These are phyloP conservation scores for Penicillium roqueforti DNA, from an alignment of 495 filamentous ascomycete genomes.

Conservation along the genomic window DNA sequence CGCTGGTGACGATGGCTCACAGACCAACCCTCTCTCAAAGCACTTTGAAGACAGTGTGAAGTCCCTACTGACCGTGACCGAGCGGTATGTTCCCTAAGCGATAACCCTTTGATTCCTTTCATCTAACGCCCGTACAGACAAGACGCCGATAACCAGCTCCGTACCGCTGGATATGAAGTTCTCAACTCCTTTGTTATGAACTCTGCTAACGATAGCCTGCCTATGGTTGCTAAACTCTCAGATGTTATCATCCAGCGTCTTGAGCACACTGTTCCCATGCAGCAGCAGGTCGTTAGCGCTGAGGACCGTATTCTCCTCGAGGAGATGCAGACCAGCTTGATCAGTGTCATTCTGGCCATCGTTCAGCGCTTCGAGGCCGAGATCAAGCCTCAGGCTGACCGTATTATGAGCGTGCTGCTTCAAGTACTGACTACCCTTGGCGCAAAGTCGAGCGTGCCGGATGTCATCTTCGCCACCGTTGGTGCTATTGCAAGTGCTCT, in stretches of 20 bases:
- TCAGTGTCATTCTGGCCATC: slow-evolving; percentile 84
- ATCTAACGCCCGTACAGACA: slow-evolving; percentile 36
- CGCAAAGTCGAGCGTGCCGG: slow-evolving; percentile 88
- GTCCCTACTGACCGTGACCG: slow-evolving; percentile 79
- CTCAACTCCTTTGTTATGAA: slow-evolving; percentile 89
- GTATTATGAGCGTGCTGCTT: slow-evolving; percentile 85
- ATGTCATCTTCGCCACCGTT: slow-evolving; percentile 85
- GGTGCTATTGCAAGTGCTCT: slow-evolving; percentile 81
- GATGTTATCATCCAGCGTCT: slow-evolving; percentile 83
- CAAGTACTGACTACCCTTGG: slow-evolving; percentile 73
- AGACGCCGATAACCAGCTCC: slow-evolving; percentile 86
- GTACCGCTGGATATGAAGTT: slow-evolving; percentile 97
- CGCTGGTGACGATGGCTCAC: slow-evolving; percentile 69
- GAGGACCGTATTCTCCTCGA: slow-evolving; percentile 92
- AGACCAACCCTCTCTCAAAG: slow-evolving; percentile 78
- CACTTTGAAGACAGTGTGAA: slow-evolving; percentile 92
- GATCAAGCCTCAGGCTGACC: slow-evolving; percentile 83
- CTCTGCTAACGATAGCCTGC: slow-evolving; percentile 78
- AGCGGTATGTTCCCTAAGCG: slow-evolving; percentile 48
- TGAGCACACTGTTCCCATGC: slow-evolving; percentile 86
- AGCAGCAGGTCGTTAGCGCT: slow-evolving; percentile 89
- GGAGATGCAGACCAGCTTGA: slow-evolving; percentile 95
- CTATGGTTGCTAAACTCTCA: slow-evolving; percentile 73
- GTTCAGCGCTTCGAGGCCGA: slow-evolving; percentile 89
- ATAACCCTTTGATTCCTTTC: background rate